Conservation (phyloP, 2,329 filamentous ascomycete species). For the Colletotrichum paranaense region DNA sequence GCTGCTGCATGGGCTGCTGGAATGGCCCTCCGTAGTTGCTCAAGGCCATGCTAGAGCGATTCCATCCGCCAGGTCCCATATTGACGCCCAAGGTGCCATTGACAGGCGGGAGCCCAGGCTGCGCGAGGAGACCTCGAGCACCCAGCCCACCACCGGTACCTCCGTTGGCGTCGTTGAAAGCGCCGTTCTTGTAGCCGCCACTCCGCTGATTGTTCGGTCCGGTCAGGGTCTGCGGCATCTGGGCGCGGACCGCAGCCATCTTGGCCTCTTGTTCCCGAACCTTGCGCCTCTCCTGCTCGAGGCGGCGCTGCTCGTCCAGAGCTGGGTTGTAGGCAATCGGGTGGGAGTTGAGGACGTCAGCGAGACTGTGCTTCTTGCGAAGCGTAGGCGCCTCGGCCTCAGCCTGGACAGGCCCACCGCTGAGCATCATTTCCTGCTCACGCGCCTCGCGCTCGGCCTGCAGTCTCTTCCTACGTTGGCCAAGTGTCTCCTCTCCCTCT, state of each 20-base stretch:
- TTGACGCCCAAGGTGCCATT: conserved; percentile 40
- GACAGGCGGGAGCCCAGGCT: conserved; percentile 22
- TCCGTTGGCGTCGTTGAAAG: conserved; percentile 65
- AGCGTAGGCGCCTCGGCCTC: conserved; percentile 48
- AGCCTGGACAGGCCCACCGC: conserved; percentile 38
- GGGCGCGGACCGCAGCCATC: conserved; percentile 59
- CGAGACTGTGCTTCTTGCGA: conserved; percentile 61
- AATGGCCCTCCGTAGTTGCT: conserved; percentile 43
- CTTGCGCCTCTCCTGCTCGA: conserved; percentile 52
- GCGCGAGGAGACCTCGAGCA: background rate
- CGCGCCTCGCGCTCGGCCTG: conserved; percentile 77
- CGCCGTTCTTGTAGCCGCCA: conserved; percentile 62
- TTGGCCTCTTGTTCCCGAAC: conserved; percentile 58
- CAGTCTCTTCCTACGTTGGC: conserved; percentile 79
- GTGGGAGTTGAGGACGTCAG: conserved; percentile 65
- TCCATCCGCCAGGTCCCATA: conserved; percentile 37
- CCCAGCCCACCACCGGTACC: conserved; percentile 45
- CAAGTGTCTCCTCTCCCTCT: conserved; percentile 79
- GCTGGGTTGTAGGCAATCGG: conserved; percentile 53
- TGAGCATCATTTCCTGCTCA: conserved; percentile 62
- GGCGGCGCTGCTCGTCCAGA: conserved; percentile 52
- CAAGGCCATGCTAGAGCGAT: conserved; percentile 43
- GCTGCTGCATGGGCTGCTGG: conserved; percentile 13
- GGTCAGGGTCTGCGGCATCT: conserved; percentile 59
- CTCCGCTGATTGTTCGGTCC: conserved; percentile 45